A percentile compares a stretch with the other conserved stretches of the same genome.
phyloP scores from a whole-genome alignment of 2,329 filamentous ascomycete genomes.

The Neofusicoccum parvum region DNA sequence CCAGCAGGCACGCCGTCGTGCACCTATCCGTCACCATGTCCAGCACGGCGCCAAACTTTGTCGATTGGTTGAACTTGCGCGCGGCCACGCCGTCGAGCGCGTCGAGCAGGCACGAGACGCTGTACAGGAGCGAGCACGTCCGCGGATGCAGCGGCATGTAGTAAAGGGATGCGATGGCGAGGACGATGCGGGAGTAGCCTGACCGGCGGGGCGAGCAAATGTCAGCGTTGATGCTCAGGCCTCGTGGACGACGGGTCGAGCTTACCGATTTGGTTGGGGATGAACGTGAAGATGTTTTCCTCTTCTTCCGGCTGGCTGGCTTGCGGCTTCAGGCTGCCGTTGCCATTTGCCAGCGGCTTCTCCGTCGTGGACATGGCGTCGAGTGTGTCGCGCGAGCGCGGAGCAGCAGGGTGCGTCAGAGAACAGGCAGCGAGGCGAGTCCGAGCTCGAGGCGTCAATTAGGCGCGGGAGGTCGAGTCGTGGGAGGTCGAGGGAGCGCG shows the following conservation, averaged over 20 bases:
- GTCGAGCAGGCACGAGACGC: constrained; percentile 90
- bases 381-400: background rate
- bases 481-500: background rate
- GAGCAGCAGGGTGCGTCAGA: background rate
- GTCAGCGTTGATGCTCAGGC: background rate
- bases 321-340: constrained; percentile 10
- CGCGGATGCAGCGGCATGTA: constrained; percentile 99
- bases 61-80: constrained; percentile 82
- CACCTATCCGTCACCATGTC: constrained; percentile 99
- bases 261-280: constrained; percentile 55
- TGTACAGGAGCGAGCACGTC: constrained; percentile 89
- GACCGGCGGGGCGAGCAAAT: background rate
- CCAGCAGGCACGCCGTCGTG: constrained; percentile 90
- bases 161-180: constrained; percentile 86
- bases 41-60: constrained; percentile 91
- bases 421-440: background rate
- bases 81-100: constrained; percentile 95
- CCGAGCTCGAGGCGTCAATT: constrained; percentile 2
- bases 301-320: constrained; percentile 31
- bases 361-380: constrained; percentile 13
- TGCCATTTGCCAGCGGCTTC: constrained; percentile 17
- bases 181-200: constrained; percentile 55
- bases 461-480: background rate
- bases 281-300: constrained; percentile 59
- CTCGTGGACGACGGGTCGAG: background rate